Base-by-base conservation (phyloP, 2,329 filamentous ascomycete species). In the Cryphonectria parasitica region DNA sequence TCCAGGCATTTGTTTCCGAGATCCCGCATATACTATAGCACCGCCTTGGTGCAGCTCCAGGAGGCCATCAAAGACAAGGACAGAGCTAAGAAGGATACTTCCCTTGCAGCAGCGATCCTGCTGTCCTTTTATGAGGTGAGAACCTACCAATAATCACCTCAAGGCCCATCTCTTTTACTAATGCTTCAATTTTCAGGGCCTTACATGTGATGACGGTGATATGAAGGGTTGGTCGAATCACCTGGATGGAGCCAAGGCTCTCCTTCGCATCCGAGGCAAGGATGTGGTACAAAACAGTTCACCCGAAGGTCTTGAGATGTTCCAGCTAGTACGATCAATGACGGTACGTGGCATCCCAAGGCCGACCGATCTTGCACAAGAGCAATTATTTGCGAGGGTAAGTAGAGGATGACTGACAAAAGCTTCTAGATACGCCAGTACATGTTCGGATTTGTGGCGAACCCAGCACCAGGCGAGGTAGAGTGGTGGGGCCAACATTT, bases 81-180 rank as follows among this genome's bases (percentile, higher is more conserved):
- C 1, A 71, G 68, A 6, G 72, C 74, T 6, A 66, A 70, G 34
- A 67, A 73, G n/a, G 75, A 76, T 39, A 72, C 72, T 17, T 72
- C 73, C 3, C 72, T 76, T 5, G 75, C 75, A 2, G 70, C 75
- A 11, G 69, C 73, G 3, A 76, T 76, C 13, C 25, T 76, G 31
- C 45, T 76, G 13, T 75, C 75, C 1, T 75, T 76, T n/a, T 76
- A 76, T n/a, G 75, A 76, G 64, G 72, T 72, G 41, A n/a, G 69
- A 39, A 39, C 10, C 2, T 39, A 39, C 10, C 7, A 49, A 22
- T 63, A 28, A 5, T 5, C 17, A 28, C n/a, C 52, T 1, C 3
- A 5, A 11, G 6, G 1, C 10, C 22, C 13, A 52, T n/a, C 11
- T 56, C 28, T 19, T 49, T 49, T 3, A 34, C 25, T 58, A 13